Base-by-base conservation (phyloP, 1,139 yeast species). In the Arxiozyma slooffiae region DNA sequence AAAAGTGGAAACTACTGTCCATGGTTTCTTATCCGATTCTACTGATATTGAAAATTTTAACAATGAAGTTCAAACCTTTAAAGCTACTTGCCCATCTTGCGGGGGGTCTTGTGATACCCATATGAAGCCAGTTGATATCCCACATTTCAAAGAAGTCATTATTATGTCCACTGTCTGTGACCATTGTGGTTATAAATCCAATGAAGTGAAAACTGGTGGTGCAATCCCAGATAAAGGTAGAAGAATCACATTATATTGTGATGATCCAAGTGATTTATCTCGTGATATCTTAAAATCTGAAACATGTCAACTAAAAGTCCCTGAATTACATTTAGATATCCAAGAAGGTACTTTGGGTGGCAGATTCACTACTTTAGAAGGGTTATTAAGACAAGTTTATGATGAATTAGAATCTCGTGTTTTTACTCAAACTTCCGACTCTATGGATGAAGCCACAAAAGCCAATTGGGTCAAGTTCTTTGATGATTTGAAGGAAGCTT, bases 181-280 rank as follows among this genome's bases (percentile, higher is more conserved):
- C 42, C 73, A 80, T 59, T 94, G 99, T 73, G 98, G 98, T 38
- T 94, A 86, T 72, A 92, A 87, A 71, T 87, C 96, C 22, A 94
- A 94, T 65, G 99, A 94, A 70, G 98, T 94, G 58, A 92, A 90
- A 72, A 94, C 98, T 5, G 99, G 99, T 52, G 99, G 99, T 58
- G 95, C 85, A 20, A 85, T 94, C 50, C 97, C 98, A 38, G 83
- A 74, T 5, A 77, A 82, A 68, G 99, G 97, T 55, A 81, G 82
- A 58, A 81, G 76, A 57, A 80, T 89, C 54, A 76, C 83, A 1
- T 75, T 94, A 51, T 76, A 76, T 59, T 83, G 92, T 55, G 90
- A 88, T 52, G 97, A 92, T 61, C 82, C 95, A 16, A 97, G 88
- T 59, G 99, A 94, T 72, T 76, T 94, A 62, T 85, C 95, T 26